phyloP scores from a whole-genome alignment of 805 yeast genomes.

The Metschnikowia santaceciliae region DNA sequence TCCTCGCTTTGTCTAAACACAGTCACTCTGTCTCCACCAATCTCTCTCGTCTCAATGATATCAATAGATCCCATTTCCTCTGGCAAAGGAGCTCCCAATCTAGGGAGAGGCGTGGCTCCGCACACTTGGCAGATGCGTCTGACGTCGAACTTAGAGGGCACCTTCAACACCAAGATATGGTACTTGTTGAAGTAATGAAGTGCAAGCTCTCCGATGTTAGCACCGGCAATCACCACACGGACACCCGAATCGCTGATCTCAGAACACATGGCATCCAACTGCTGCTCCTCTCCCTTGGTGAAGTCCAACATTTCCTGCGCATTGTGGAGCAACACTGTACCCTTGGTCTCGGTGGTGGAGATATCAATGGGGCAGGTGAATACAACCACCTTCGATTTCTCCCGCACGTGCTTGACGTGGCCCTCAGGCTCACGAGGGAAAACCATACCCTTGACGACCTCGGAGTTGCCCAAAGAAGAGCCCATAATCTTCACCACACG shows the following conservation, averaged over 20 bases:
- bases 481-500: slow-evolving; percentile 98
- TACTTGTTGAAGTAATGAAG: slow-evolving; percentile 88
- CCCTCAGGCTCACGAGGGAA: slow-evolving; percentile 98
- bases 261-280: slow-evolving; percentile 78
- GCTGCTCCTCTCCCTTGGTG: slow-evolving; percentile 93
- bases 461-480: slow-evolving; percentile 64
- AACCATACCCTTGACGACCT: slow-evolving; percentile 94
- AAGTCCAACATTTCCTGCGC: slow-evolving; percentile 97
- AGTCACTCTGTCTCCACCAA: slow-evolving; percentile 97
- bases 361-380: slow-evolving; percentile 93
- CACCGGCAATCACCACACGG: slow-evolving; percentile 88
- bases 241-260: slow-evolving; percentile 83
- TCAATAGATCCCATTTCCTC: slow-evolving; percentile 91
- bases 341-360: slow-evolving; percentile 96
- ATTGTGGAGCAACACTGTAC: slow-evolving; percentile 91
- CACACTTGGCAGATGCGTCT: slow-evolving; percentile 94
- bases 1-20: slow-evolving; percentile 72
- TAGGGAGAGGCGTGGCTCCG: slow-evolving; percentile 94
- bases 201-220: slow-evolving; percentile 88
- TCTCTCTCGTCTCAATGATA: slow-evolving; percentile 83
- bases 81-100: slow-evolving; percentile 92
- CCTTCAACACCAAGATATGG: slow-evolving; percentile 78
- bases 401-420: slow-evolving; percentile 57
- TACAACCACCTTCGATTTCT: slow-evolving; percentile 80
- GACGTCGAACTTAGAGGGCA: slow-evolving; percentile 90